Evolutionary conservation across 2,329 filamentous ascomycete species (phyloP), one percentile per base, ranked within the genome.

Genomic region (Zarea fungicola): DNA sequence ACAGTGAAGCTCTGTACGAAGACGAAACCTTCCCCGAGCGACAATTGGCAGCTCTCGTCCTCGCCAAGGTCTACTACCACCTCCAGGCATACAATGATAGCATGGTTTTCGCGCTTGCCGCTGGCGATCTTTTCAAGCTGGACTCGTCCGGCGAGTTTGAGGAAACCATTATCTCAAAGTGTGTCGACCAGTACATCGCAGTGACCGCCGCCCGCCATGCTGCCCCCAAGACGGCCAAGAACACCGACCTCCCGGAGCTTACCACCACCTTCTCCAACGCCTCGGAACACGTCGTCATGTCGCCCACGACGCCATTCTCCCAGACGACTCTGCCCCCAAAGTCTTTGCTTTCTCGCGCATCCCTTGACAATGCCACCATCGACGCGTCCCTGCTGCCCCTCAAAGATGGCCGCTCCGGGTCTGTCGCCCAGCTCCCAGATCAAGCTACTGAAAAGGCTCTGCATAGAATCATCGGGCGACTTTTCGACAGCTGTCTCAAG

Each of bases 1-100:
- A 53, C 64, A 97, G 92, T 73, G 93, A 99, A 80, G 89, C 89
- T 48, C 82, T 99, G 43, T 99, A 95, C 71, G 93, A 99, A 78
- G 92, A 99, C 72, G 89, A 96, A 62, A 80, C 81, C 52, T 99
- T 99, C 63, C 87, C 91, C 42, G 87, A 99, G 68, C 89, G 92
- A 62, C 88, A 93, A 67, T 84, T 99, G 49, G 93, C 93, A 48
- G 93, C 93, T 47, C 79, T 99, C 42, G 90, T 99, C 48, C 87
- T 95, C 36, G 87, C 93, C 59, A 99, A 99, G 78, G 90, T 97
- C 58, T 99, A 97, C 75, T 99, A 97, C 66, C 93, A 99, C 66
- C 83, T 99, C 46, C 90, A 96, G 71, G 93, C 93, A 67, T 99
- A 99, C 75, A 93, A 96, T 66, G 93, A 99, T 74, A 96, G 92